Conservation (phyloP, 2,329 filamentous ascomycete species). For the Calonectria montana region DNA sequence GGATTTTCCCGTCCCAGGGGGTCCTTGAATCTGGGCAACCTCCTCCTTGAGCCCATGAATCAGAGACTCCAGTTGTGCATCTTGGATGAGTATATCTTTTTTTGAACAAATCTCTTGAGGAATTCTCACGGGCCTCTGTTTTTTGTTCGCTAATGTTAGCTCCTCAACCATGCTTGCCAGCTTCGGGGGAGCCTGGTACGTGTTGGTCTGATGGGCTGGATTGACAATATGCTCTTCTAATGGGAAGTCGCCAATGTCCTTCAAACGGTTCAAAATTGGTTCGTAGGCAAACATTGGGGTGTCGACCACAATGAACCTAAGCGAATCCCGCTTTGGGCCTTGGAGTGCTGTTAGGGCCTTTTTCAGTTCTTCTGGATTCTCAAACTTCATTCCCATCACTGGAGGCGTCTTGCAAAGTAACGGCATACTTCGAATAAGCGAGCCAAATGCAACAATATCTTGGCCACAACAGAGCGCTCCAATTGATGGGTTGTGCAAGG, state of each 20-base stretch:
- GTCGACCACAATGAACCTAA: slow-evolving; percentile 69
- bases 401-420: slow-evolving; percentile 58
- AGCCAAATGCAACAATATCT: slow-evolving; percentile 70
- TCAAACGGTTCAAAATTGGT: slow-evolving; percentile 70
- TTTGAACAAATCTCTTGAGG: slow-evolving; percentile 29
- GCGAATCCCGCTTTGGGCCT: slow-evolving; percentile 8
- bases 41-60: slow-evolving; percentile 62
- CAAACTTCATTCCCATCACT: slow-evolving; percentile 63
- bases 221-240: slow-evolving; percentile 65
- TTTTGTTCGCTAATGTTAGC: background rate
- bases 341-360: slow-evolving; percentile 60
- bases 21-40: slow-evolving; percentile 76
- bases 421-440: slow-evolving; percentile 63
- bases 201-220: slow-evolving; percentile 15
- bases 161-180: slow-evolving; percentile 7
- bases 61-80: slow-evolving; percentile 67
- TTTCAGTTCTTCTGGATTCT: slow-evolving; percentile 56
- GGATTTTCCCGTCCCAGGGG: slow-evolving; percentile 82
- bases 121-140: slow-evolving; percentile 18
- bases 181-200: slow-evolving; percentile 16
- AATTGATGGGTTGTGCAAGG: slow-evolving; percentile 70
- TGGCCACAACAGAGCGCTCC: slow-evolving; percentile 67
- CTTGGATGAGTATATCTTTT: slow-evolving; percentile 38
- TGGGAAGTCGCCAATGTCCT: slow-evolving; percentile 66
- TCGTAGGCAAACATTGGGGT: slow-evolving; percentile 77